Percentiles rank a stretch among this genome's conserved stretches.
These are phyloP conservation scores for Hypoxylon sp. DNA, from an alignment of 2,329 filamentous ascomycete genomes.

Conservation along the genomic window DNA sequence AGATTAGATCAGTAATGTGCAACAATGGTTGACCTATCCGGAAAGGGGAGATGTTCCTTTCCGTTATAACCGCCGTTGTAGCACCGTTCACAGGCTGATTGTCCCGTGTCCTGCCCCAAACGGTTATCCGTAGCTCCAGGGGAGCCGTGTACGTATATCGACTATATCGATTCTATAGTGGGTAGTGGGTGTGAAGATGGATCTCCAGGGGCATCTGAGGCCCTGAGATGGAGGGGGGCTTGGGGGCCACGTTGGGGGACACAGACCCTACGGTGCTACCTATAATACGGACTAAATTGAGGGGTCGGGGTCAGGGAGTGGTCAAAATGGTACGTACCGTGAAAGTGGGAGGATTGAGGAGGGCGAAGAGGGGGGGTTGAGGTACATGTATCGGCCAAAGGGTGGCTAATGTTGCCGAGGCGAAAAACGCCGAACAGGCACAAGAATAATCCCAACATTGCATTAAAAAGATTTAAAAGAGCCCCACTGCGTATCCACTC, in stretches of 20 bases:
- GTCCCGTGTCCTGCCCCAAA: slow-evolving; percentile 38
- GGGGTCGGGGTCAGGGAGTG: slow-evolving; percentile 10
- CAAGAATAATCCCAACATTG: slow-evolving; percentile 25
- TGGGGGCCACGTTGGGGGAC: slow-evolving; percentile 15
- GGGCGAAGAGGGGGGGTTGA: not conserved
- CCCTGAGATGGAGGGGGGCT: slow-evolving; percentile 23
- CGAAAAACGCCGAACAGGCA: slow-evolving; percentile 41
- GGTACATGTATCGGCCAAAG: slow-evolving; percentile 14
- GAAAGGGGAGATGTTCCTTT: slow-evolving; percentile 43
- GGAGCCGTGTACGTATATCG: slow-evolving; percentile 23
- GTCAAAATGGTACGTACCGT: slow-evolving; percentile 9
- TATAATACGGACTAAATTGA: slow-evolving; percentile 14
- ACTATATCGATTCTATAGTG: slow-evolving; percentile 29
- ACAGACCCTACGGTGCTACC: not conserved
- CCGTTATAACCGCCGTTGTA: slow-evolving; percentile 45
- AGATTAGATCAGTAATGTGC: slow-evolving; percentile 24
- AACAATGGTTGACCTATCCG: slow-evolving; percentile 25
- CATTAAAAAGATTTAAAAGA: slow-evolving; percentile 29
- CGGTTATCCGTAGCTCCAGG: slow-evolving; percentile 29
- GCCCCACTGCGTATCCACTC: slow-evolving; percentile 34
- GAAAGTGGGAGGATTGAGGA: not conserved
- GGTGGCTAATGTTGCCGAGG: slow-evolving; percentile 35
- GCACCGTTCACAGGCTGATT: slow-evolving; percentile 43
- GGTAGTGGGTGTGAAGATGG: slow-evolving; percentile 30
- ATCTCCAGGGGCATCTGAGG: slow-evolving; percentile 42